Evolutionary conservation across 176 grass and related monocot species (phyloP).

Genomic region (Metroxylon sagu): DNA sequence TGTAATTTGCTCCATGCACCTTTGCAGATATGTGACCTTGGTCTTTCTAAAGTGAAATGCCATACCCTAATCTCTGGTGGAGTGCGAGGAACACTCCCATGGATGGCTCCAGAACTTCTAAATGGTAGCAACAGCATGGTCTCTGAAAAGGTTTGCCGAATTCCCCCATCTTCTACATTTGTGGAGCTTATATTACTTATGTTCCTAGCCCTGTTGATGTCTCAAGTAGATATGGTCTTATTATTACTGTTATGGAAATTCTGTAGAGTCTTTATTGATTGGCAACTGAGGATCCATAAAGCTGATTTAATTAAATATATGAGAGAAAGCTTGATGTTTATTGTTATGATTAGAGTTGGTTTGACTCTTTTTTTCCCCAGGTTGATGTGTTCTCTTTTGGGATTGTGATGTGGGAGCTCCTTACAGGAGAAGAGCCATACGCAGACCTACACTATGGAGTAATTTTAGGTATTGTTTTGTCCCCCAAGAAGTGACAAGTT

Average conservation of each 20-base stretch:
- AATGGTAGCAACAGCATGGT: slow-evolving; percentile 79
- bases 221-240: too few species aligned
- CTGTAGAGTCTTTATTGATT: too few species aligned
- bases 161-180: too few species aligned
- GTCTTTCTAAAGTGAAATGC: slow-evolving; percentile 91
- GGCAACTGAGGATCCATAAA: too few species aligned
- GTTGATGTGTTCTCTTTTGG: slow-evolving; percentile 99
- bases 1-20: too few species aligned
- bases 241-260: too few species aligned
- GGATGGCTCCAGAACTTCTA: slow-evolving; percentile 98
- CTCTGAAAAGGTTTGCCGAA: slow-evolving; percentile 70
- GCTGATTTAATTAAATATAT: too few species aligned
- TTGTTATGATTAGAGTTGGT: background rate
- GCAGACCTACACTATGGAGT: slow-evolving; percentile 92
- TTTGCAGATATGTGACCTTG: slow-evolving; percentile 88
- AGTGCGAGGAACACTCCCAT: slow-evolving; percentile 88
- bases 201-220: too few species aligned
- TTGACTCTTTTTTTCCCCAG: slow-evolving; percentile 28
- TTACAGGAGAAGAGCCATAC: slow-evolving; percentile 91
- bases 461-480: slow-evolving; percentile 59
- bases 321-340: too few species aligned
- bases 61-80: slow-evolving; percentile 95
- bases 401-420: slow-evolving; percentile 93
- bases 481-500: too few species aligned
- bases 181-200: too few species aligned